Base-by-base conservation (phyloP, 2,329 filamentous ascomycete species). In the Diaporthe velutina region DNA sequence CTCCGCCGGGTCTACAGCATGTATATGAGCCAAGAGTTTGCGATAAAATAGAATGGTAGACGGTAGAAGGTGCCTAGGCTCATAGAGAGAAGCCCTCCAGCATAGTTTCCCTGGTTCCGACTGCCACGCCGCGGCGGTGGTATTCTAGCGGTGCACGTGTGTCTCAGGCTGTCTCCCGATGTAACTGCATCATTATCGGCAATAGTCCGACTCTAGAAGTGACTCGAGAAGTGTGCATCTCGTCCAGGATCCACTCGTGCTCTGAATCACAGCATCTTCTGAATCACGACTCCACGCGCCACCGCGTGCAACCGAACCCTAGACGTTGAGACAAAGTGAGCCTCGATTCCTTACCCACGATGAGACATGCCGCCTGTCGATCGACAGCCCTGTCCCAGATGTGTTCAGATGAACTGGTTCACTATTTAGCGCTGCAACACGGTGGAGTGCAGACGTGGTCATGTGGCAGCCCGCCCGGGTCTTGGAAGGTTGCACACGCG, bases 321-420 rank as follows among this genome's bases (percentile, higher is more conserved):
- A 5, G n/a, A 28, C 4, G 8, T 33, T 25, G 35, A 61, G 58
- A 61, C 58, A n/a, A 61, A 12, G 35, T 40, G 58, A 6, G 13
- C 22, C 61, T 50, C 30, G 30, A 30, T 22, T 50, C 28, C 30
- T 10, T 45, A 33, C 25, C 22, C 30, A 7, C 61, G 61, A 67
- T 67, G 61, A 67, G 61, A 50, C 61, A 67, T 50, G 61, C 22
- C 61, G 30, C 30, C 22, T 67, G 61, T 67, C 61, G 61, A 67
- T 67, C 61, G 22, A 22, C 35, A 15, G n/a, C 13, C n/a, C n/a
- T 60, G 35, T 30, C 54, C 15, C 0, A 15, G 17, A 28, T 19
- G 28, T 19, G 42, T 52, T 67, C 64, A 35, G 64, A 67, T 67
- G 64, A 67, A 67, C 64, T 45, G 28, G 61, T 52, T 67, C 64